Base-by-base conservation (phyloP, 805 yeast species). In the Ogataea glucozyma region DNA sequence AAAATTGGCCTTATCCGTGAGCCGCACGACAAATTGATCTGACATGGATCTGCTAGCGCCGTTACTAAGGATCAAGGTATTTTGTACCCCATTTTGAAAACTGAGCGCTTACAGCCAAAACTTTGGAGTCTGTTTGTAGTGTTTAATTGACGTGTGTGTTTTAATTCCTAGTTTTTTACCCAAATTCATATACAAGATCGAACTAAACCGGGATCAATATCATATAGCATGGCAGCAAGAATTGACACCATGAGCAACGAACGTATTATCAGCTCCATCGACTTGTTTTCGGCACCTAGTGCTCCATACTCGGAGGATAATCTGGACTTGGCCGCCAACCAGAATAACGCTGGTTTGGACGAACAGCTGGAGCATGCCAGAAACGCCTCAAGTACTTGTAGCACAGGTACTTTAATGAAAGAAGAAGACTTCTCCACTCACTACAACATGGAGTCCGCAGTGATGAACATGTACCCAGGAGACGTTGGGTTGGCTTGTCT, bases 401-500 rank as follows among this genome's bases (percentile, higher is more conserved):
- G 56, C 22, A 51, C 43, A 12, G 42, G 40, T 17, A 46, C 52
- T 16, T 9, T 42, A 31, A 38, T 41, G 36, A 45, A 48, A 19
- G 49, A 48, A 7, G 50, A 40, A 4, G 57, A 56, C 17, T 34
- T 35, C 26, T 16, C 48, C 6, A 44, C 48, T 38, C 63, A 60
- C 26, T 61, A 61, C 41, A 58, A 58, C 45, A 48, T 54, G 49
- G 51, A 40, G 11, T 60, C 65, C 6, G 66, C 66, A 2, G 38
- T 54, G 20, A 41, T 48, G 31, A 51, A 44, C 36, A 43, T 60
- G 47, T 37, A 46, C 16, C 52, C 56, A 11, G 56, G 56, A 26
- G 58, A 57, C 19, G 48, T 61, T 43, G 66, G 66, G 2, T 40
- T 61, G 30, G 46, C 53, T 5, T 59, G 63, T 40, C 52, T 62